phyloP scores from a whole-genome alignment of 148 eudicot genomes.

The Cornus florida region DNA sequence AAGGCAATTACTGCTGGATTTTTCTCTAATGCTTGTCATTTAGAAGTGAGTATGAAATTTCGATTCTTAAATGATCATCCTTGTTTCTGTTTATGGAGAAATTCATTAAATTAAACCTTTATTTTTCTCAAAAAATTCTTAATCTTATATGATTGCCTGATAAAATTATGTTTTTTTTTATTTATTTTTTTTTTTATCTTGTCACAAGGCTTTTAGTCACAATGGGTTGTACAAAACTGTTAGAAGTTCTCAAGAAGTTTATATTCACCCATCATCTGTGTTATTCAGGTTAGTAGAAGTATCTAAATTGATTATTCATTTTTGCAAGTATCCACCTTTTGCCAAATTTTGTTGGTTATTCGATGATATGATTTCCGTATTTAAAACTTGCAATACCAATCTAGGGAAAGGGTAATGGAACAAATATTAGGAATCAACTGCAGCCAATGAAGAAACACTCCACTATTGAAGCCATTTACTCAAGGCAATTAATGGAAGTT shows the following conservation, averaged over 20 bases:
- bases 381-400: no score
- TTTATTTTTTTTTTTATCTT: no score
- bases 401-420: no score
- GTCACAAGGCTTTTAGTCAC: conserved; percentile 71
- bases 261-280: conserved; percentile 96
- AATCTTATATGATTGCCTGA: conserved; percentile 3
- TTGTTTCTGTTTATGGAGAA: neutral
- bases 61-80: neutral
- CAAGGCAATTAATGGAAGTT: no score
- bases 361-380: neutral
- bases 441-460: no score
- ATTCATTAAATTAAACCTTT: neutral
- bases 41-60: conserved; percentile 58
- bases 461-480: no score
- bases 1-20: conserved; percentile 92
- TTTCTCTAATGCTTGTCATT: conserved; percentile 90
- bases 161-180: conserved; percentile 4
- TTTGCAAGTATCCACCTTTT: neutral
- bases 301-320: neutral
- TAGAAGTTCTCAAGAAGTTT: conserved; percentile 85
- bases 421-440: no score
- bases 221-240: conserved; percentile 90
- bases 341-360: neutral
- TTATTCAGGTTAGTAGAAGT: conserved; percentile 69
- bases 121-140: neutral